A percentile compares a stretch with the other conserved stretches of the same genome.
Conservation (phyloP, 495 filamentous ascomycete species). For the Friedmanniomyces simplex region DNA sequence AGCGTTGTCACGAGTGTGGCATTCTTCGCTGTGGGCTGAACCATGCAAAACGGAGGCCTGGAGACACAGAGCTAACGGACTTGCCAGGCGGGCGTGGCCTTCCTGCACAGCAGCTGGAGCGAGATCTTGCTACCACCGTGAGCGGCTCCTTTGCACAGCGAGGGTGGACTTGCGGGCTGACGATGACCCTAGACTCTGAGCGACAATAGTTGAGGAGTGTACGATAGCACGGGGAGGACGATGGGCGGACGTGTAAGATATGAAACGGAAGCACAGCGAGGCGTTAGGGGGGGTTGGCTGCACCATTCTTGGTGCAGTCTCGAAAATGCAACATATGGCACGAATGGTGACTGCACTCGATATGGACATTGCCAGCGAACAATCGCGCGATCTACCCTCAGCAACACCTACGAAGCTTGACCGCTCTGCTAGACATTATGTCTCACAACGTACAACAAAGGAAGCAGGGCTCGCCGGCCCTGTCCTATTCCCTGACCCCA, state of each 20-base stretch:
- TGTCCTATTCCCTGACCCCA: too few relatives aligned
- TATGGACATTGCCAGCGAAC: not conserved
- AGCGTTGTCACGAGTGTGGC: constrained; percentile 29
- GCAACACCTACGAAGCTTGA: not conserved
- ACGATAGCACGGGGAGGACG: not conserved
- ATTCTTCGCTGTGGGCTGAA: constrained; percentile 28
- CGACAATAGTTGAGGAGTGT: not conserved
- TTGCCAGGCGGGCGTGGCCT: constrained; percentile 56
- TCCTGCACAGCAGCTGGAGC: constrained; percentile 63
- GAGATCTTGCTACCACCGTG: constrained; percentile 66
- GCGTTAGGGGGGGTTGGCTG: not conserved
- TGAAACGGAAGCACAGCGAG: not conserved
- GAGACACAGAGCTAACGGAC: not conserved
- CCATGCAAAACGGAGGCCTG: not conserved
- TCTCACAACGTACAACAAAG: too few relatives aligned
- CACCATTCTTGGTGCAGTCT: not conserved
- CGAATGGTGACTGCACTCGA: not conserved
- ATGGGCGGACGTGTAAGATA: not conserved
- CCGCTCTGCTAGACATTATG: not conserved
- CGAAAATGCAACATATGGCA: not conserved
- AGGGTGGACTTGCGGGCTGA: not conserved
- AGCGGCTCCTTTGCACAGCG: constrained; percentile 23
- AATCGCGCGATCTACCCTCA: not conserved
- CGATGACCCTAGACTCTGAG: not conserved
- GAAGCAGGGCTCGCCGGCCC: too few relatives aligned